phyloP scores from a whole-genome alignment of 352 stramenopile species.

The Achlya hypogyna region DNA sequence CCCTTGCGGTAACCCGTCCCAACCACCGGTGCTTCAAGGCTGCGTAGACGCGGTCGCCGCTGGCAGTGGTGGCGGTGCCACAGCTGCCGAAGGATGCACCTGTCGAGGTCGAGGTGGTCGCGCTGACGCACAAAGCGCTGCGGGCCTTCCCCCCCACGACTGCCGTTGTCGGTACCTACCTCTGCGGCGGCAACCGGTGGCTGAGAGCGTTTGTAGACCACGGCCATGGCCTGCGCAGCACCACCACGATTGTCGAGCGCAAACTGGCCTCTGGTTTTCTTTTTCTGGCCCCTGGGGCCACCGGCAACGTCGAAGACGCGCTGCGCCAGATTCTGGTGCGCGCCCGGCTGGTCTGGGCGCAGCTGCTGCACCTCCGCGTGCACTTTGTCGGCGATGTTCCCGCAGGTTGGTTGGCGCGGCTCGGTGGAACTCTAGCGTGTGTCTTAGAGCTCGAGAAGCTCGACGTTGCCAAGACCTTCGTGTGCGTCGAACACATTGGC shows the following conservation, averaged over 20 bases:
- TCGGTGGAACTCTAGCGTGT: not conserved
- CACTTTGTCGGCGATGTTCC: conserved; percentile 50
- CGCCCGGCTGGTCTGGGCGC: conserved; percentile 45
- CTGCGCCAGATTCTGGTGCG: conserved; percentile 14
- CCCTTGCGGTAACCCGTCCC: conserved; percentile 26
- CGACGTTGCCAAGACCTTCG: conserved; percentile 52
- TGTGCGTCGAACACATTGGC: conserved; percentile 58
- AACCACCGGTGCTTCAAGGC: not conserved
- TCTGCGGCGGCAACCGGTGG: not conserved
- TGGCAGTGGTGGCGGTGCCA: conserved; percentile 60
- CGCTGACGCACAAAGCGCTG: conserved; percentile 40
- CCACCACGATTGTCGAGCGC: not conserved
- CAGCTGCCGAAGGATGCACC: conserved; percentile 54
- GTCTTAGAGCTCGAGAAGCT: not conserved
- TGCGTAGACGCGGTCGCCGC: conserved; percentile 27
- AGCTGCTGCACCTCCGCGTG: conserved; percentile 53
- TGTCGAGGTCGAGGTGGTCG: conserved; percentile 68
- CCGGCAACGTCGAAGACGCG: not conserved
- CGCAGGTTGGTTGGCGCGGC: conserved; percentile 19
- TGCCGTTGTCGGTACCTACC: not conserved
- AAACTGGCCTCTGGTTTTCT: conserved; percentile 6
- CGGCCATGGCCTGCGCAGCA: not conserved
- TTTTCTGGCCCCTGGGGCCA: not conserved
- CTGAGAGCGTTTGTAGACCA: not conserved
- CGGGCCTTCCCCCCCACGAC: not conserved